These are phyloP conservation scores for Alternaria metachromatica DNA, from an alignment of 2,329 filamentous ascomycete species.

Conservation along the genomic window DNA sequence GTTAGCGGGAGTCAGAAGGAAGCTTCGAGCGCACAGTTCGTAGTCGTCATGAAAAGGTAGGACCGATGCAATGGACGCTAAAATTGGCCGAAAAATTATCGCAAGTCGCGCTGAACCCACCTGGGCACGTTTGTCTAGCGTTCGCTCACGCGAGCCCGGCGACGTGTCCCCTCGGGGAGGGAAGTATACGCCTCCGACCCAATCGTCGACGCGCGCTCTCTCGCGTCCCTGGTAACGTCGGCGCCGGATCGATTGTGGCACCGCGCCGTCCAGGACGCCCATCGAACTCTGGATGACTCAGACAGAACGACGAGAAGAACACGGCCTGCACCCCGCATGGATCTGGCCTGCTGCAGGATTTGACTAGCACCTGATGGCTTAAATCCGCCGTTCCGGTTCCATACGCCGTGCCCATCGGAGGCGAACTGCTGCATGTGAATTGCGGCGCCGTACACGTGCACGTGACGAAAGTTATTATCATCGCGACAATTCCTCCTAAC, in stretches of 20 bases:
- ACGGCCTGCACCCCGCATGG: constrained; percentile 36
- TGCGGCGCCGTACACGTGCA: constrained; percentile 5
- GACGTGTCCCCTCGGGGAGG: constrained; percentile 29
- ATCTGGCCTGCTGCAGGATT: constrained; percentile 24
- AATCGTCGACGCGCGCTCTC: constrained; percentile 14
- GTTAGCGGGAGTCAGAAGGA: constrained; percentile 37
- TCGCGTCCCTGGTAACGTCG: constrained; percentile 13
- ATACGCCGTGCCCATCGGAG: not conserved
- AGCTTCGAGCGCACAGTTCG: constrained; percentile 33
- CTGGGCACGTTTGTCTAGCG: not conserved
- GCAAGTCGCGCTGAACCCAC: constrained; percentile 11
- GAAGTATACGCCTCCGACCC: constrained; percentile 16
- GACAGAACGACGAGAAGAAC: constrained; percentile 34
- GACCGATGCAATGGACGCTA: constrained; percentile 18
- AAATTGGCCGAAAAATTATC: constrained; percentile 26
- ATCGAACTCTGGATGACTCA: constrained; percentile 26
- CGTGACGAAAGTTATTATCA: constrained; percentile 12
- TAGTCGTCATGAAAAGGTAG: constrained; percentile 33
- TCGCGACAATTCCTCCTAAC: constrained; percentile 1
- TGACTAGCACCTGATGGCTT: constrained; percentile 27
- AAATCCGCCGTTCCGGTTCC: constrained; percentile 17
- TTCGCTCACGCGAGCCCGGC: constrained; percentile 2
- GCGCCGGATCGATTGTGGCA: constrained; percentile 26
- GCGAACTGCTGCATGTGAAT: constrained; percentile 11
- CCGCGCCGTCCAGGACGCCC: constrained; percentile 21